These are phyloP conservation scores for Platanthera guangdongensis DNA, from an alignment of 106 monocot genomes.

Conservation along the genomic window DNA sequence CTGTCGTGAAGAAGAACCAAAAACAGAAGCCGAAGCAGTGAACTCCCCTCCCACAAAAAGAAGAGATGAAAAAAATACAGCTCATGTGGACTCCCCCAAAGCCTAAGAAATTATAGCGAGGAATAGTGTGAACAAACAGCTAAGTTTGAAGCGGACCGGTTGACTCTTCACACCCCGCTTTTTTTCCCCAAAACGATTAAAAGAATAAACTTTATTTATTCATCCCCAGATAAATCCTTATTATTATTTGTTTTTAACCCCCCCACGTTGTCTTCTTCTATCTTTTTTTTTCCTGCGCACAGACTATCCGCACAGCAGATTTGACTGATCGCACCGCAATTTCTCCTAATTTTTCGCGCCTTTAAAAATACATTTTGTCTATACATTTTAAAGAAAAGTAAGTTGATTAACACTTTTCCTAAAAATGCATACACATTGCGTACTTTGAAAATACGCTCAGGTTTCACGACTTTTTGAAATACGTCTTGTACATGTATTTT, in stretches of 20 bases:
- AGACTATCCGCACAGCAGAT: too few relatives aligned
- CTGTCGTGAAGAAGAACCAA: constrained; percentile 1
- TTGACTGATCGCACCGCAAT: too few relatives aligned
- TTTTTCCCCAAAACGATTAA: neutral
- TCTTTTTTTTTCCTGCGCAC: too few relatives aligned
- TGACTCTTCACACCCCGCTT: neutral
- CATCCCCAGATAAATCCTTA: neutral
- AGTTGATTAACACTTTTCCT: too few relatives aligned
- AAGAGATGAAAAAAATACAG: constrained; percentile 1
- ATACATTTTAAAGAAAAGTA: too few relatives aligned
- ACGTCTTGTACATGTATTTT: too few relatives aligned
- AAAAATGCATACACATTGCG: too few relatives aligned
- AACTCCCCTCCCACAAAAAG: neutral
- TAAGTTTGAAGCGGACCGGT: neutral
- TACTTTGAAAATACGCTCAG: too few relatives aligned
- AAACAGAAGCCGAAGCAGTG: constrained; percentile 4
- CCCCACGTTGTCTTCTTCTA: neutral
- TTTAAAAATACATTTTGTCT: too few relatives aligned
- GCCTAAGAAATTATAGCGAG: neutral
- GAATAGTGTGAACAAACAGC: constrained; percentile 10
- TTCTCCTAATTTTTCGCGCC: too few relatives aligned
- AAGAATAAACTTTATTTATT: neutral
- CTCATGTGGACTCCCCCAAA: neutral
- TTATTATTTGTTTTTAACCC: neutral
- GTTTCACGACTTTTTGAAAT: too few relatives aligned